Evolutionary conservation across 1,139 yeast genomes (phyloP).

Genomic region (Yamadazyma oceani): DNA sequence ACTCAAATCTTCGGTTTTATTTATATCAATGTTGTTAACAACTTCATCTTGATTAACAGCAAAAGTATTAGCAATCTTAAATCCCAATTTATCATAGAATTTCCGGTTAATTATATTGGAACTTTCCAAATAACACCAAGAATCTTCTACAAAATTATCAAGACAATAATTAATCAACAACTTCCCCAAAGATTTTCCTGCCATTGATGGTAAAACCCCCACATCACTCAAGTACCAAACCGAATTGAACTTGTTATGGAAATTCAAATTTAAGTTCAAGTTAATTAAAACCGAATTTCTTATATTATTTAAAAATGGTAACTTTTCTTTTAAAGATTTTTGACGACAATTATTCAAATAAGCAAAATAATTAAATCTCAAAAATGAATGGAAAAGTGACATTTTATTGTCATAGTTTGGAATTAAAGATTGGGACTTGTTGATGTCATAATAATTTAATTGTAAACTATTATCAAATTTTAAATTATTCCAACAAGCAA

Average conservation of each 20-base stretch:
- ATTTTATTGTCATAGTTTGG: slow-evolving; percentile 20
- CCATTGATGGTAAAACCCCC: slow-evolving; percentile 40
- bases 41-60: slow-evolving; percentile 33
- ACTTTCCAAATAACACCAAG: slow-evolving; percentile 46
- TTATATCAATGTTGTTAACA: slow-evolving; percentile 18
- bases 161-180: slow-evolving; percentile 31
- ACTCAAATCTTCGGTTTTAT: slow-evolving; percentile 12
- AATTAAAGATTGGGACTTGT: slow-evolving; percentile 14
- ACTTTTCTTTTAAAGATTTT: slow-evolving; percentile 34
- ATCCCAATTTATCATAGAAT: slow-evolving; percentile 51
- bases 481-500: slow-evolving; percentile 39
- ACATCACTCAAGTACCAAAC: slow-evolving; percentile 44
- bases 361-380: slow-evolving; percentile 35
- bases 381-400: slow-evolving; percentile 26
- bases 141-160: slow-evolving; percentile 21
- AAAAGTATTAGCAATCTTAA: slow-evolving; percentile 44
- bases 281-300: slow-evolving; percentile 24
- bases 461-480: slow-evolving; percentile 26
- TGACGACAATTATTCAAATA: slow-evolving; percentile 37
- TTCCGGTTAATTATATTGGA: slow-evolving; percentile 51
- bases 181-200: slow-evolving; percentile 42
- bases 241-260: slow-evolving; percentile 16
- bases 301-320: slow-evolving; percentile 34
- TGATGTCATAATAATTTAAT: slow-evolving; percentile 19
- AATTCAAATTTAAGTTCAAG: slow-evolving; percentile 17